Base-by-base conservation (phyloP, 768 basidiomycete species). In the Rhizopogon roseolus region DNA sequence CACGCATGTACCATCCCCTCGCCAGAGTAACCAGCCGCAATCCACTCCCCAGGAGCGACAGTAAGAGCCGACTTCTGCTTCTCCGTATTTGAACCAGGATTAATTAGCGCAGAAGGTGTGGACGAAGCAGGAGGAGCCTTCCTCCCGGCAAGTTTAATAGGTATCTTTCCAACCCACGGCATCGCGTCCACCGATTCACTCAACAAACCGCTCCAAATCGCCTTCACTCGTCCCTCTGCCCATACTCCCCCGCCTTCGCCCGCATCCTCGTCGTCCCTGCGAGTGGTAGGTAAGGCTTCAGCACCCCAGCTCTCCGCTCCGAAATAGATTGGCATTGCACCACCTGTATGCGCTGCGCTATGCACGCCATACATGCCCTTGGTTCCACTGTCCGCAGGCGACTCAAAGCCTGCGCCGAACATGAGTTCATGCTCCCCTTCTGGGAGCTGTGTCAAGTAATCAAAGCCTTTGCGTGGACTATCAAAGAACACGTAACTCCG, bases 1-100 rank as follows among this genome's bases (percentile, higher is more conserved):
- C 85, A 87, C 0, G 82, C 85, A 57, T 86, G 79, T 4, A 79
- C 80, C 86, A 88, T 87, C 1, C 87, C 87, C 58, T 90, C 87
- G 0, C 87, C 87, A 0, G 78, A 75, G 62, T 84, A 89, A 4
- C 85, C 87, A 11, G 83, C 86, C 14, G 81, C 72, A 14, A 88
- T 75, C 88, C 87, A 88, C 64, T 89, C 87, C 16, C 85, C 86
- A 0, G 83, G 66, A 19, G 61, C 53, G 2, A 71, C 68, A 44
- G 19, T 29, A 34, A 16, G 44, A 11, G 4, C 41, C 37, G 27
- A 45, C 46, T 17, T 48, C 55, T 8, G 27, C 13, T 8, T 25
- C 40, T 29, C 28, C 34, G 34, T 25, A 29, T 32, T 36, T 40
- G 41, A 34, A 34, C 13, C 14, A 22, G 48, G 13, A 36, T 22